phyloP scores from a whole-genome alignment of 768 basidiomycete genomes.

The Solioccasus polychromus region DNA sequence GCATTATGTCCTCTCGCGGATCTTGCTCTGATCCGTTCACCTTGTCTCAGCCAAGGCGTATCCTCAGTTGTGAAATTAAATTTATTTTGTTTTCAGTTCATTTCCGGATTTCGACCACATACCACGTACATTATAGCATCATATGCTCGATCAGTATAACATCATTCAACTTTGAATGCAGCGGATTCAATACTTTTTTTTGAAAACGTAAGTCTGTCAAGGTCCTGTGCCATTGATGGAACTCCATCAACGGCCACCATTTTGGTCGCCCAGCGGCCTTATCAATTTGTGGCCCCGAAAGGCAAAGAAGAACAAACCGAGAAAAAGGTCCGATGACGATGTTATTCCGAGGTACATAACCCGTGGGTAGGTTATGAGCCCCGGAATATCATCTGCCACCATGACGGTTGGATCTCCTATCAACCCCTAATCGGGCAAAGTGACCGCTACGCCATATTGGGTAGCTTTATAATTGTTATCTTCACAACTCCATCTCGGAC shows the following conservation, averaged over 20 bases:
- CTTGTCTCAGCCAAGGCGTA: slow-evolving; percentile 2
- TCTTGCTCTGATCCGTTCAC: slow-evolving; percentile 17
- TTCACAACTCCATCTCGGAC: too few species aligned
- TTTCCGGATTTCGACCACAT: slow-evolving; percentile 19
- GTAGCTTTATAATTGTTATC: too few species aligned
- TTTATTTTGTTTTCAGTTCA: slow-evolving; percentile 20
- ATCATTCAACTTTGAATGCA: slow-evolving; percentile 8
- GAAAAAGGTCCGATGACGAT: slow-evolving; percentile 12
- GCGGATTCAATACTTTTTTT: too few species aligned
- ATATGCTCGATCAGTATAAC: slow-evolving; percentile 11
- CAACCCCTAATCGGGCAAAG: too few species aligned
- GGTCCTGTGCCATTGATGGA: background rate
- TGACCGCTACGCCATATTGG: background rate
- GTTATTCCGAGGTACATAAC: slow-evolving; percentile 17
- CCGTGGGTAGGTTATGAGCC: slow-evolving; percentile 25
- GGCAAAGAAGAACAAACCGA: background rate
- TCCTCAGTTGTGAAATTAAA: slow-evolving; percentile 3
- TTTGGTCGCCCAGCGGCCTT: too few species aligned
- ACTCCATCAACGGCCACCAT: background rate
- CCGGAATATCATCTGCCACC: slow-evolving; percentile 19
- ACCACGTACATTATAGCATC: slow-evolving; percentile 8
- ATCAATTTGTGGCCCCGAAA: too few species aligned
- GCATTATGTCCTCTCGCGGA: slow-evolving; percentile 4
- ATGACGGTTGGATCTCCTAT: slow-evolving; percentile 9
- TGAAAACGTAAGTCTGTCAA: slow-evolving; percentile 15